Conservation (phyloP, 163 green algal species). For the Scenedesmus sp. region DNA sequence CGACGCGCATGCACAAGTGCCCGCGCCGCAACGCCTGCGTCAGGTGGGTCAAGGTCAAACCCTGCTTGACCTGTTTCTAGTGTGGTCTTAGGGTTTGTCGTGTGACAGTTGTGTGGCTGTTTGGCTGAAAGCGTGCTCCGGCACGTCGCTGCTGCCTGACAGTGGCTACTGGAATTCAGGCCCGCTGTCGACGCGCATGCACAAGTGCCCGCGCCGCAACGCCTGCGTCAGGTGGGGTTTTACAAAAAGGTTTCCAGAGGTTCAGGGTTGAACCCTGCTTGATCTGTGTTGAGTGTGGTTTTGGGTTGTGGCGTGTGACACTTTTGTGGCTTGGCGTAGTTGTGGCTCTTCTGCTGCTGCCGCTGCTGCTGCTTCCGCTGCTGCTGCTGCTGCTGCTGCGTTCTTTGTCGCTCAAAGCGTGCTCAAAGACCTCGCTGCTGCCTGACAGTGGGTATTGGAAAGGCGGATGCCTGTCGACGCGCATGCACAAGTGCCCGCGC, state of each 20-base stretch:
- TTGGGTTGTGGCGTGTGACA: too few species aligned
- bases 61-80: not conserved
- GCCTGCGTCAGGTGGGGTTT: not conserved
- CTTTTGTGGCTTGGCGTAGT: too few species aligned
- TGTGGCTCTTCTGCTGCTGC: too few species aligned
- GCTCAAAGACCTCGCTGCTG: not conserved
- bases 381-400: too few species aligned
- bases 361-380: too few species aligned
- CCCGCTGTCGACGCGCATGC: too few species aligned
- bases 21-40: constrained; percentile 17
- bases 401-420: too few species aligned
- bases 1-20: constrained; percentile 45
- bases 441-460: not conserved
- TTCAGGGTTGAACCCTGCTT: too few species aligned
- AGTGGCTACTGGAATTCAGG: not conserved
- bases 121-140: not conserved
- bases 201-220: not conserved
- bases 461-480: too few species aligned
- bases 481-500: not conserved
- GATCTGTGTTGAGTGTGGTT: too few species aligned
- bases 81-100: not conserved
- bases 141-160: not conserved
- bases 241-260: too few species aligned
- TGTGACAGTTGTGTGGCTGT: too few species aligned
- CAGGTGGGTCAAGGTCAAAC: not conserved